Percentiles rank a stretch among this genome's conserved stretches.
phyloP scores from a whole-genome alignment of 768 basidiomycete genomes.

The Phanerodontia chrysosporium region DNA sequence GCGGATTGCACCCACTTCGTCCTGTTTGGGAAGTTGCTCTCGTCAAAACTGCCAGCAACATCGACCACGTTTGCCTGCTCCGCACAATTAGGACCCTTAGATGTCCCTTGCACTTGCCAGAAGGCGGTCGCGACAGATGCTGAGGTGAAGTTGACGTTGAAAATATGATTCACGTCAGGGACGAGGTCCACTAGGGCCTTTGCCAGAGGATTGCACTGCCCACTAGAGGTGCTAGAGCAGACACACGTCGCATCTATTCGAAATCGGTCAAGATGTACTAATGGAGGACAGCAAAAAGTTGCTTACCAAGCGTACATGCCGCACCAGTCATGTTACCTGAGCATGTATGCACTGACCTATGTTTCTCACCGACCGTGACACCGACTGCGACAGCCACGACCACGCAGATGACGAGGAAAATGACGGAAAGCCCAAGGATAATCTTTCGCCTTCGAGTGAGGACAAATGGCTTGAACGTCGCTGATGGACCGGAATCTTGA shows the following conservation, averaged over 20 bases:
- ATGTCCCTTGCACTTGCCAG: conserved; percentile 45
- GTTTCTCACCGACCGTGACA: conserved; percentile 33
- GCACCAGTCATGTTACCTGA: conserved; percentile 42
- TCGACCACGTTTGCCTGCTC: conserved; percentile 54
- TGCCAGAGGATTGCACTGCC: conserved; percentile 51
- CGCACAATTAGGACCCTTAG: conserved; percentile 42
- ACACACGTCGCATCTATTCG: conserved; percentile 55
- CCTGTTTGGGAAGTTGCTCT: conserved; percentile 39
- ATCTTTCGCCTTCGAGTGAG: conserved; percentile 13
- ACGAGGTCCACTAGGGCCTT: conserved; percentile 46
- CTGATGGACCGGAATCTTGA: neutral
- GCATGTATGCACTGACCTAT: conserved; percentile 29
- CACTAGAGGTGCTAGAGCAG: conserved; percentile 42
- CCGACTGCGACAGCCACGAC: conserved; percentile 42
- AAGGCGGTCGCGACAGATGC: conserved; percentile 43
- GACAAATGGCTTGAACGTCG: neutral
- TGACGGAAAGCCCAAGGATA: conserved; percentile 9
- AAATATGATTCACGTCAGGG: conserved; percentile 44
- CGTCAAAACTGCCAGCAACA: conserved; percentile 41
- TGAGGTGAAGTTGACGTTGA: conserved; percentile 42
- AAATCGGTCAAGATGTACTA: conserved; percentile 4
- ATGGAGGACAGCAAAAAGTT: neutral
- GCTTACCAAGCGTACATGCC: conserved; percentile 54
- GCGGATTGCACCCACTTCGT: conserved; percentile 56
- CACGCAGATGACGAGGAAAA: conserved; percentile 28